Evolutionary conservation across 805 yeast genomes (phyloP).

Genomic region (Starmerella vaccinii): DNA sequence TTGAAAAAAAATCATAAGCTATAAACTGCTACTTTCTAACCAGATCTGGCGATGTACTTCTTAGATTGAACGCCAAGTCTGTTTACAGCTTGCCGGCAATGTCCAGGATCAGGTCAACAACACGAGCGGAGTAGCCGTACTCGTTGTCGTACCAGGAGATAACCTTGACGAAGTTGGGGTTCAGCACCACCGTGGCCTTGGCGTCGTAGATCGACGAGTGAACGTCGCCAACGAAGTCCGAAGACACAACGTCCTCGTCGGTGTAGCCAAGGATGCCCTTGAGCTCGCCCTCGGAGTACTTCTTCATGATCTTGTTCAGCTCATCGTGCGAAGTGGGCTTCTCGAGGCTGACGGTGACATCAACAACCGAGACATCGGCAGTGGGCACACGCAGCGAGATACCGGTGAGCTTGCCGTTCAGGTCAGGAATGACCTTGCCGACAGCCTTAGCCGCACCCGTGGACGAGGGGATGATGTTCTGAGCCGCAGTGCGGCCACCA

Average conservation of each 20-base stretch:
- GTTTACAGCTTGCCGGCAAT: constrained; percentile 48
- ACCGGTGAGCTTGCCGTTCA: constrained; percentile 90
- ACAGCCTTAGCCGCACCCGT: constrained; percentile 98
- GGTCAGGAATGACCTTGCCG: constrained; percentile 85
- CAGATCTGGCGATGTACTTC: neutral
- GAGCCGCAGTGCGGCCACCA: constrained; percentile 95
- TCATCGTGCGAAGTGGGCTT: constrained; percentile 72
- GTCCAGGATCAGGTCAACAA: constrained; percentile 77
- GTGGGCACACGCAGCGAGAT: constrained; percentile 91
- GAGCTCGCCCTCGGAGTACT: constrained; percentile 65
- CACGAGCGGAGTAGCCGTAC: constrained; percentile 94
- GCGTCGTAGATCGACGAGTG: constrained; percentile 87
- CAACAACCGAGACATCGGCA: constrained; percentile 86
- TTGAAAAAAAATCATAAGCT: neutral
- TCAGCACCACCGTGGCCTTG: constrained; percentile 78
- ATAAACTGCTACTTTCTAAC: neutral
- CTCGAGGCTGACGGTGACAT: constrained; percentile 73
- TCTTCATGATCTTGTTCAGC: constrained; percentile 65
- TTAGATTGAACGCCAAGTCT: neutral
- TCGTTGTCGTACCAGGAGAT: constrained; percentile 94
- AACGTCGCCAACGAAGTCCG: constrained; percentile 75
- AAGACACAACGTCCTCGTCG: constrained; percentile 82
- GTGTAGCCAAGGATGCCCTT: constrained; percentile 84
- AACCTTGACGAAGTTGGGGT: constrained; percentile 82
- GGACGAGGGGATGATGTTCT: constrained; percentile 89